Percentiles rank a stretch among this genome's conserved stretches.
Conservation (phyloP, 2,329 filamentous ascomycete genomes). For the Diaporthe citriasiana region DNA sequence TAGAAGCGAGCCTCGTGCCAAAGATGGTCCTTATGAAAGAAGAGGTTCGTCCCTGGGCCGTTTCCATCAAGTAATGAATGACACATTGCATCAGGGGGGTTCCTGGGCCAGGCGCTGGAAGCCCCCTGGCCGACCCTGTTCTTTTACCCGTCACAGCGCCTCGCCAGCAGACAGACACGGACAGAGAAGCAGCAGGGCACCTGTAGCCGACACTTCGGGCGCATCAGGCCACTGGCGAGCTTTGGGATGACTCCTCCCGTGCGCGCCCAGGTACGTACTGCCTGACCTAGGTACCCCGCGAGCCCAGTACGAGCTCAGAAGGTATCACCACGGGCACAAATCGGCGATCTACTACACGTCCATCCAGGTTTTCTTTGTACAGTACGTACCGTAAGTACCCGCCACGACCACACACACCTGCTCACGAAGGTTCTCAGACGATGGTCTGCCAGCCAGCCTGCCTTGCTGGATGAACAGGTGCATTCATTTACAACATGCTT, state of each 20-base stretch:
- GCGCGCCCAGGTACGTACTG: constrained; percentile 43
- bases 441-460: constrained; percentile 8
- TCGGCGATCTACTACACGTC: neutral
- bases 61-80: constrained; percentile 48
- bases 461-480: neutral
- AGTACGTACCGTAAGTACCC: constrained; percentile 13
- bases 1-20: constrained; percentile 35
- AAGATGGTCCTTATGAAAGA: constrained; percentile 43
- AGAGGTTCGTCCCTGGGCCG: constrained; percentile 31
- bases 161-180: constrained; percentile 1
- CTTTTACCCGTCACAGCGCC: constrained; percentile 30
- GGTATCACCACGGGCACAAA: neutral
- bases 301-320: neutral
- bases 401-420: neutral
- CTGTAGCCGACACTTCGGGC: constrained; percentile 19
- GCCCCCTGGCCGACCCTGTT: constrained; percentile 13
- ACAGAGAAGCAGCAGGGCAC: neutral
- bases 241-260: constrained; percentile 42
- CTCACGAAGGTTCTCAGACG: constrained; percentile 16
- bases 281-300: neutral
- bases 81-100: constrained; percentile 44
- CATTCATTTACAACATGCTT: neutral
- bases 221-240: constrained; percentile 40
- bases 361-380: constrained; percentile 10
- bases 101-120: neutral